Evolutionary conservation across 78 protist genomes (phyloP), one percentile per base, ranked within the genome.

Genomic region (Ministeria vibrans): DNA sequence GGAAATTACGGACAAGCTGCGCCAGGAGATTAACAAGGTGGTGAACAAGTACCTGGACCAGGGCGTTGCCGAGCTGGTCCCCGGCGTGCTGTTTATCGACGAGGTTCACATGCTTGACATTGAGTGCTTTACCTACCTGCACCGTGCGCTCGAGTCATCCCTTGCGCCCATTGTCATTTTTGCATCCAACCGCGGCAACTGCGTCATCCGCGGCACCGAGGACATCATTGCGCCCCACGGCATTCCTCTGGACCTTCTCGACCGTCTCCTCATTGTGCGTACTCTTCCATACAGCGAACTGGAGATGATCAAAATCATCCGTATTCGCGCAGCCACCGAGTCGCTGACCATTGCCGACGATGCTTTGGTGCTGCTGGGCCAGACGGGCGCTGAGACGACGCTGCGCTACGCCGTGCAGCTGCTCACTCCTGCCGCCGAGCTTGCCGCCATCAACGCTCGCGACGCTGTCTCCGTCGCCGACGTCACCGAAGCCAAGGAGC

Each of bases 21-120:
- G 99, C 20, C 18, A 32, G 42, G 99, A 99, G 79, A 94, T 99
- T 79, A 95, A 99, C 93, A 96, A 97, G 91, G 93, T 95, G 30
- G 99, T 99, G 39, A 90, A 96, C 92, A 88, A 90, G 82, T 97
- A 97, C 93, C 95, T 99, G 76, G 99, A 99, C 75, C 96, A 96
- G 61, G 99, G 99, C 32, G 91, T 97, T 11, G 99, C 99, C 22
- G 99, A 99, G 87, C 95, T 99, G 11, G 99, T 97, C 43, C 99
- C 99, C 0, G 99, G 99, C 70, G 99, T 99, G 23, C 90, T 99
- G 46, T 97, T 99, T 82, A 88, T 99, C 42, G 99, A 99, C 73
- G 99, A 99, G 89, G 98, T 96, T 43, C 99, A 99, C 89, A 99
- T 99, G 99, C 94, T 99, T 70, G 99, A 99, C 86, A 87, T 99